A percentile compares a stretch with the other conserved stretches of the same genome.
phyloP scores from a whole-genome alignment of 2,329 filamentous ascomycete species.

The Cordyceps pruinosa region DNA sequence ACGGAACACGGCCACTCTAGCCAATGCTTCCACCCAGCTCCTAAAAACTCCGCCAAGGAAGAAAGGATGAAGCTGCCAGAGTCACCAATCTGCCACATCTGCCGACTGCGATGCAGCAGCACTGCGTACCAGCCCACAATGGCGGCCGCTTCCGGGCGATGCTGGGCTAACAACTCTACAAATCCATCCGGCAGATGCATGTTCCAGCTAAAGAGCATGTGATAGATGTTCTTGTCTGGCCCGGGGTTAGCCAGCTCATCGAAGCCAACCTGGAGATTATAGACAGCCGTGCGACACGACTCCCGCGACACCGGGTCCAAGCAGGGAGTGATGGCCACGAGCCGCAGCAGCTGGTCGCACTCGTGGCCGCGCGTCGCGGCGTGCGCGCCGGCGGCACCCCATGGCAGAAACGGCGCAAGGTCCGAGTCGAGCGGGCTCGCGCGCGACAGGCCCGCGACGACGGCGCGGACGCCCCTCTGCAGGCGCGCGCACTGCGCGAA shows the following conservation, averaged over 20 bases:
- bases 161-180: neutral
- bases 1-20: neutral
- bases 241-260: neutral
- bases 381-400: neutral
- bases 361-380: neutral
- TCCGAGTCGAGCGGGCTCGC: neutral
- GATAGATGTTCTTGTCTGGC: neutral
- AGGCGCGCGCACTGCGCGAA: conserved; percentile 5
- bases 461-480: neutral
- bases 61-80: neutral
- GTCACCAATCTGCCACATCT: conserved; percentile 7
- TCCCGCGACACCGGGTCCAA: neutral
- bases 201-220: neutral
- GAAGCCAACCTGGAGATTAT: neutral
- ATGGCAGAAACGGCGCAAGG: neutral
- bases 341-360: neutral
- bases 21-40: neutral
- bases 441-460: neutral
- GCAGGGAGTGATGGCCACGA: neutral
- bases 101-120: neutral
- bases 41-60: neutral
- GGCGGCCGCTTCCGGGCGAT: neutral
- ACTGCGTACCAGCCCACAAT: conserved; percentile 6
- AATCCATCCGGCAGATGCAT: neutral
- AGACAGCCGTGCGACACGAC: neutral